Evolutionary conservation across 306 rosid species (phyloP), one percentile per base, ranked within the genome.

Genomic region (Cicer yamashitae): DNA sequence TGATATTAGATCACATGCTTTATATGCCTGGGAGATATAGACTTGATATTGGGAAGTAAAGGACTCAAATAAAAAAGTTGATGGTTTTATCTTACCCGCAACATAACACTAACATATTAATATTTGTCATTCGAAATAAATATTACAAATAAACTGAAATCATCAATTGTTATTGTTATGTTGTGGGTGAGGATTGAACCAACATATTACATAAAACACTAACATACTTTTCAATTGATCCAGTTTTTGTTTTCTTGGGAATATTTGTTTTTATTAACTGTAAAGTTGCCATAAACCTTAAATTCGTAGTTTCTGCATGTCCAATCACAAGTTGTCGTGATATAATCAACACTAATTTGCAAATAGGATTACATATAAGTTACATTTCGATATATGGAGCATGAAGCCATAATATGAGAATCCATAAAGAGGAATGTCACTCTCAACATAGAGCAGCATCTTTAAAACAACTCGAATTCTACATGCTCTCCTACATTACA

Each of bases 391-490:
- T 30, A 61, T 17, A 47, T 7, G 8, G 17, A 68, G n/a, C 68
- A 52, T 37, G 68, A 30, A 54, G 68, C 67, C 67, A 68, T 41
- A 62, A 52, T 51, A 50, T 13, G 75, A 62, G 40, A 57, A 58
- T 80, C 47, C 70, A 65, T 30, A 11, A 60, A 50, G 76, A 59
- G 52, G 48, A 80, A 59, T 50, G 37, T 20, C 72, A 41, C 61
- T 67, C 65, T 74, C 65, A 13, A 81, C 20, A 67, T 54, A 67
- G 50, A 70, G 30, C 12, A 18, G 44, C 53, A 63, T 74, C 84
- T 50, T 85, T 85, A 91, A 75, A 91, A 91, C 87, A 89, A 84
- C 90, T 91, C 97, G 67, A 91, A 89, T 84, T 91, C 96, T 80
- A 89, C 84, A 68, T 73, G 93, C 59, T 82, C 89, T 82, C 90